Base-by-base conservation (phyloP, 129 eudicot genomes). In the Saposhnikovia divaricata region DNA sequence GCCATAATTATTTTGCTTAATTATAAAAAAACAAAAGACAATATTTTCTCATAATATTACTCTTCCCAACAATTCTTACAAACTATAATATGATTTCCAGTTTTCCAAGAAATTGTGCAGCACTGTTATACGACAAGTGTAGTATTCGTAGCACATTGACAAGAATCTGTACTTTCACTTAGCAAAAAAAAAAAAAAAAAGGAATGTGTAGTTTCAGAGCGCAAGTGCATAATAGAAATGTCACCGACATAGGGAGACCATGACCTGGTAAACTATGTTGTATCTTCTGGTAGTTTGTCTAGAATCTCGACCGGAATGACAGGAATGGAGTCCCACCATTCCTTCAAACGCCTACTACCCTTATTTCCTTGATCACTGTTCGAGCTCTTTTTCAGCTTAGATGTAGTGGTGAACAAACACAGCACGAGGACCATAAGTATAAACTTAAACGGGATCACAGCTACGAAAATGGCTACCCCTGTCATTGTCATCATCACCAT, bases 321-420 rank as follows among this genome's bases (percentile, higher is more conserved):
- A 7, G 98, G 98, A 80, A 95, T 92, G 1, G 97, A 89, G 57
- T 92, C 96, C 99, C 97, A 95, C 99, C 99, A 92, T 82, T 93
- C 99, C 78, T 82, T 83, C 0, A 95, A 42, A 34, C 93, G 77
- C n/a, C 88, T 86, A 53, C 88, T 92, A 45, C 97, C 91, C 77
- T 78, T 87, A 47, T 88, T 90, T 43, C 97, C 92, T 72, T 78
- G 84, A 34, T 88, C 88, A 12, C 72, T 90, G 74, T 87, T 83
- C 79, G 82, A 53, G 25, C 14, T 72, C 78, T 87, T 86, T 40
- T 85, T 90, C 31, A 89, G 48, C 74, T 81, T 84, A 4, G 95
- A 92, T 12, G 94, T 90, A 65, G 79, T 57, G 27, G 80, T 74
- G 71, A 88, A 90, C 3, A 76, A 23, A 40, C 70, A 80, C 42